phyloP scores from a whole-genome alignment of 2,329 filamentous ascomycete species.

The Capronia epimyces region DNA sequence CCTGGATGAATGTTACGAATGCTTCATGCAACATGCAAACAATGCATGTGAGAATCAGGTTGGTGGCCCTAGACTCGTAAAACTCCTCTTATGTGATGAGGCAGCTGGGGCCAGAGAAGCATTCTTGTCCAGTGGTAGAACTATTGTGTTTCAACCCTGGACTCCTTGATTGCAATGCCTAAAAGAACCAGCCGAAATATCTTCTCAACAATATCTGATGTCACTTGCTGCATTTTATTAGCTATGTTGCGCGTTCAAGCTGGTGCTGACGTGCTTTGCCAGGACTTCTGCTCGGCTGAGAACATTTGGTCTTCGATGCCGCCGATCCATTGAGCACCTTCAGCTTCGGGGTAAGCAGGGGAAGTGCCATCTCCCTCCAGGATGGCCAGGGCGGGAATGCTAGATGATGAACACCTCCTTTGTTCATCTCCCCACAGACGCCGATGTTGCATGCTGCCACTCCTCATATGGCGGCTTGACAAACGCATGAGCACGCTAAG shows the following conservation, averaged over 20 bases:
- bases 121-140: slow-evolving; percentile 9
- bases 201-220: slow-evolving; percentile 25
- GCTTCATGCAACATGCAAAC: not conserved
- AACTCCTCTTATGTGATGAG: slow-evolving; percentile 15
- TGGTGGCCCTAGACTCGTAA: not conserved
- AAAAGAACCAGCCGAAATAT: slow-evolving; percentile 20
- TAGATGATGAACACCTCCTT: too few species aligned
- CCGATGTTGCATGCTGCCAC: too few species aligned
- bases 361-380: too few species aligned
- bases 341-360: too few species aligned
- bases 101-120: slow-evolving; percentile 27
- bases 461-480: too few species aligned
- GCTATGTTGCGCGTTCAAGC: not conserved
- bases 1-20: not conserved
- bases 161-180: slow-evolving; percentile 18
- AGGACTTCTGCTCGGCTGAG: not conserved
- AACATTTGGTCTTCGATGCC: too few species aligned
- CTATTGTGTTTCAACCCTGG: slow-evolving; percentile 13
- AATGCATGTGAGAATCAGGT: not conserved
- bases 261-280: slow-evolving; percentile 3
- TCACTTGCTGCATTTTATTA: not conserved
- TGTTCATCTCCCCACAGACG: too few species aligned
- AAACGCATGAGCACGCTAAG: too few species aligned
- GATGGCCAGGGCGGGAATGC: too few species aligned
- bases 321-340: too few species aligned